Base-by-base conservation (phyloP, 2,329 filamentous ascomycete species). In the Emericellopsis cladophorae region DNA sequence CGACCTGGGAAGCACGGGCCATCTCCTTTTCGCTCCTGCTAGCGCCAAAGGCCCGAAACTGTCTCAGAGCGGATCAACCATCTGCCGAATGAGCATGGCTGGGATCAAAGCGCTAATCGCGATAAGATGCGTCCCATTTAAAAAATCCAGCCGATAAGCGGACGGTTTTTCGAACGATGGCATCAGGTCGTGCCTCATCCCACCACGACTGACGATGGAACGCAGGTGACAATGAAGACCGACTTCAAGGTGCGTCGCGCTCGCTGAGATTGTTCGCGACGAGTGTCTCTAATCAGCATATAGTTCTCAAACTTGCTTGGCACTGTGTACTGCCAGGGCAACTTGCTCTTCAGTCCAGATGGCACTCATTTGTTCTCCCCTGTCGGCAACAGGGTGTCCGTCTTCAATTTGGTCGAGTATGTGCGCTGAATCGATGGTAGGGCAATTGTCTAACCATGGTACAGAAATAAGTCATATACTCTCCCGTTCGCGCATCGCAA, bases 261-360 rank as follows among this genome's bases (percentile, higher is more conserved):
- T 34, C 21, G 5, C 24, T 18, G 38, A 4, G 29, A 10, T 12
- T 38, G 11, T 3, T 32, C 14, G 24, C 6, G 9, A 18, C 12
- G n/a, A 12, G 24, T 36, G 24, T 36, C 16, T 31, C 33, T 7
- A 3, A 16, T 7, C 3, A 5, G 12, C n/a, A 21, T n/a, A 37
- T 55, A 95, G 89, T 98, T 98, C 67, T 95, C 90, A 60, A 98
- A 96, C 66, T 76, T 98, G 60, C 77, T 98, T 56, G 93, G 92
- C 59, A 98, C 92, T 51, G 92, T 98, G 58, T 98, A 96, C 71
- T 87, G 88, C 68, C 86, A 89, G 76, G 92, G 93, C 65, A 98
- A 96, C 61, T 76, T 98, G 55, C 75, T 95, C 58, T 98, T 93
- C 70, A 93, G 86, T 54, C 87, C 89, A 46, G 90, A 98, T 75